phyloP scores from a whole-genome alignment of 2,329 filamentous ascomycete species.

The Ophiostoma pallidulum region DNA sequence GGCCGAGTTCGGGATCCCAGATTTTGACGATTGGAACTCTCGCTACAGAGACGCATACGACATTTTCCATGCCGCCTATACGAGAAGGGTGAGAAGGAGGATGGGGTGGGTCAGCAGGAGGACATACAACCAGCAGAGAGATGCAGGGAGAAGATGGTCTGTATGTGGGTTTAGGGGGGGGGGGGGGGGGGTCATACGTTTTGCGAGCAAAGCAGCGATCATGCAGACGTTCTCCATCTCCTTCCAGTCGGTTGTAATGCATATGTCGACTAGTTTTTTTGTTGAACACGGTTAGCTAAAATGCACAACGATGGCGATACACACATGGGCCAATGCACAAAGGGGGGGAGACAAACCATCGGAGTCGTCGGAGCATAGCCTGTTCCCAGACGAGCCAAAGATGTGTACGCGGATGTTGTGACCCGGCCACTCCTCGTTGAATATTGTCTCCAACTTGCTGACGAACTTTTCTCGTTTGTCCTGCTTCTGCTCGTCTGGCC shows the following conservation, averaged over 20 bases:
- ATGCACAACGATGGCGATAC: neutral
- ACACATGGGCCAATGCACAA: neutral
- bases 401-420: conserved; percentile 83
- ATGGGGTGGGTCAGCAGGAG: conserved; percentile 3
- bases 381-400: conserved; percentile 96
- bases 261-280: conserved; percentile 69
- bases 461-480: conserved; percentile 65
- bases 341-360: conserved; percentile 63
- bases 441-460: conserved; percentile 75
- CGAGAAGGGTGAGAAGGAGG: neutral
- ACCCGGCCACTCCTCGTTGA: conserved; percentile 87
- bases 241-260: conserved; percentile 86
- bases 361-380: conserved; percentile 89
- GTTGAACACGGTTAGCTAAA: neutral
- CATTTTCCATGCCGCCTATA: conserved; percentile 87
- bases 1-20: conserved; percentile 84
- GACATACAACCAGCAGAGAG: neutral
- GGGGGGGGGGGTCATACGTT: conserved; percentile 49
- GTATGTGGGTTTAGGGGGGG: no score
- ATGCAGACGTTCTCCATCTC: conserved; percentile 83
- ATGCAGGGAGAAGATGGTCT: neutral
- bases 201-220: conserved; percentile 76
- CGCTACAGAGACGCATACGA: conserved; percentile 87
- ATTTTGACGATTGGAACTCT: conserved; percentile 98
- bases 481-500: conserved; percentile 73